phyloP scores from a whole-genome alignment of 306 rosid genomes.

The Notholithocarpus densiflorus region DNA sequence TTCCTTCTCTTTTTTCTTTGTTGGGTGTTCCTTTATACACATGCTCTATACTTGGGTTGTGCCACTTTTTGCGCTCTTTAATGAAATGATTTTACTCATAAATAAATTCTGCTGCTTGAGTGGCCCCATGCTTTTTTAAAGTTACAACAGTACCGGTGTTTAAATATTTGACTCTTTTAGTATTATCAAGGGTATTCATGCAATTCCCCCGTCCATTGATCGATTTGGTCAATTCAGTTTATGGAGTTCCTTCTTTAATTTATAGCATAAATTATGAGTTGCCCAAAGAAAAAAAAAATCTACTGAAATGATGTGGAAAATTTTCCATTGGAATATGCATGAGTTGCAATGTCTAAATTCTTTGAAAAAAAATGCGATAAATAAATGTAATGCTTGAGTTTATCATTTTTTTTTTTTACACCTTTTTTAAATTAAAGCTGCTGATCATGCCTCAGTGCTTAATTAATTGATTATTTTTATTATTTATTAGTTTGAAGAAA shows the following conservation, averaged over 20 bases:
- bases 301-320: background rate
- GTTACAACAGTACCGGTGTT: no score
- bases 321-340: background rate
- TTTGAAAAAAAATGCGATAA: background rate
- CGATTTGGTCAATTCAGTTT: background rate
- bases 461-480: background rate
- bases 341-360: background rate
- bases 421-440: background rate
- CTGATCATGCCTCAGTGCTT: background rate
- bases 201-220: background rate
- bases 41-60: no score
- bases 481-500: constrained; percentile 46
- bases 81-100: no score
- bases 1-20: no score
- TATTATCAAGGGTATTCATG: background rate
- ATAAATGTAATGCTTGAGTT: no score
- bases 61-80: no score
- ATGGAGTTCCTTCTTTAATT: background rate
- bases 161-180: no score
- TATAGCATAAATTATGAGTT: background rate
- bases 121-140: no score
- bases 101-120: no score
- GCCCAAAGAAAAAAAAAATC: background rate
- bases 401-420: background rate
- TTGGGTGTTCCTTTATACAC: no score